Evolutionary conservation across 371 early-diverging fungal genomes (phyloP), one percentile per base, ranked within the genome.

Genomic region (Mycotypha africana): DNA sequence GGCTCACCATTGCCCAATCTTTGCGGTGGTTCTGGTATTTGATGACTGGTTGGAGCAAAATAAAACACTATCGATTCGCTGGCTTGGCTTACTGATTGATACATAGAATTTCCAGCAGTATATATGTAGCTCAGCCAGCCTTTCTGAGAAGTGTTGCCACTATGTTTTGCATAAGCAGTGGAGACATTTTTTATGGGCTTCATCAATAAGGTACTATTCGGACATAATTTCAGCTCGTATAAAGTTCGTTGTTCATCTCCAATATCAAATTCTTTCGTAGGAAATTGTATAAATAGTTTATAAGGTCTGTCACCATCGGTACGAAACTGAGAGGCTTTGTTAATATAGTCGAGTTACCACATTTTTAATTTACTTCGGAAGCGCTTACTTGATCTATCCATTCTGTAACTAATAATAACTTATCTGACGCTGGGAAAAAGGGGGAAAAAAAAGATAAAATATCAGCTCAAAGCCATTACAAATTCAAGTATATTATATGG

Each of bases 191-290:
- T 59, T 20, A 62, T 58, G 2, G 55, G 51, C 53, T 75, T 78
- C 62, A 78, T 65, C 4, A 78, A 71, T 9, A 78, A 45, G 4
- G 78, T 75, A 16, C 65, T 68, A 42, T 76, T 78, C 3, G 76
- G 78, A n/a, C 66, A 67, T 3, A 78, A 47, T 5, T 71, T 70
- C 7, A 78, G 44, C 26, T 73, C 70, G 0, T 59, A 54, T 20
- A 78, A 53, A 34, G 66, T 54, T 19, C 51, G 48, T 22, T 62
- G 53, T 36, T 78, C 78, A 33, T 78, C 78, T 2, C 58, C 56
- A 26, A 62, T 53, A 38, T 55, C 54, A 33, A 69, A 65, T 23
- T 69, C 58, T 14, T 62, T 53, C 3, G 57, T 64, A 14, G 70
- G 70, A 31, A 65, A 69, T 25, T 69, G 70, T n/a, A 62, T 54